Conservation (phyloP, 148 eudicot species). For the Rhododendron ferrugineum region DNA sequence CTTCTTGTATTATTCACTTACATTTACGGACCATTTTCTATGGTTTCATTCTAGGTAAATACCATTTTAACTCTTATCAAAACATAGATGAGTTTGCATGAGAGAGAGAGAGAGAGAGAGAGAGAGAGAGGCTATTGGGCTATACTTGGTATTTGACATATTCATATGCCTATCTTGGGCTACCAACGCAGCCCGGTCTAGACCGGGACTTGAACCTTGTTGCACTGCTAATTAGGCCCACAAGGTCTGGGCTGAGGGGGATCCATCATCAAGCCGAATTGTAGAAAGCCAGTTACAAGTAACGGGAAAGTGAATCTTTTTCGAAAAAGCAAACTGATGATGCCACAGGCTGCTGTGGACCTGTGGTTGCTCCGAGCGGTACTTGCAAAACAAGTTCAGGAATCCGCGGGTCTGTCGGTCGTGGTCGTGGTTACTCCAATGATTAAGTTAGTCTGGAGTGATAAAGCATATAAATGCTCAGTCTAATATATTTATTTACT, state of each 20-base stretch:
- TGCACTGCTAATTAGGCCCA: background rate
- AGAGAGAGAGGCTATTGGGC: background rate
- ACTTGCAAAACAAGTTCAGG: too few species aligned
- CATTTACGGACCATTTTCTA: background rate
- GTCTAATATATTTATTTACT: too few species aligned
- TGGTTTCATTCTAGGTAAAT: background rate
- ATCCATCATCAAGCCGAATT: background rate
- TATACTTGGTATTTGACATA: background rate
- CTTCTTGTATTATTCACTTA: background rate
- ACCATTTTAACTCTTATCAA: background rate
- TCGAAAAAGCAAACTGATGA: too few species aligned
- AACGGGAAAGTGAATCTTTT: too few species aligned
- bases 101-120: background rate
- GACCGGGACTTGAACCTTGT: background rate
- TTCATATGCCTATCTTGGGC: background rate
- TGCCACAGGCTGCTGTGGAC: too few species aligned
- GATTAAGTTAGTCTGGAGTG: too few species aligned
- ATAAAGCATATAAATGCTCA: too few species aligned
- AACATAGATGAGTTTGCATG: background rate
- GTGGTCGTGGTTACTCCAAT: too few species aligned
- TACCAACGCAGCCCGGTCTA: background rate
- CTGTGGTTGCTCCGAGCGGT: too few species aligned
- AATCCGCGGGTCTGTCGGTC: too few species aligned
- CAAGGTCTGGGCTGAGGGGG: background rate
- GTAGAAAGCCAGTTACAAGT: background rate